Evolutionary conservation across 306 rosid species (phyloP).

Genomic region (Cotoneaster glaucophyllus): DNA sequence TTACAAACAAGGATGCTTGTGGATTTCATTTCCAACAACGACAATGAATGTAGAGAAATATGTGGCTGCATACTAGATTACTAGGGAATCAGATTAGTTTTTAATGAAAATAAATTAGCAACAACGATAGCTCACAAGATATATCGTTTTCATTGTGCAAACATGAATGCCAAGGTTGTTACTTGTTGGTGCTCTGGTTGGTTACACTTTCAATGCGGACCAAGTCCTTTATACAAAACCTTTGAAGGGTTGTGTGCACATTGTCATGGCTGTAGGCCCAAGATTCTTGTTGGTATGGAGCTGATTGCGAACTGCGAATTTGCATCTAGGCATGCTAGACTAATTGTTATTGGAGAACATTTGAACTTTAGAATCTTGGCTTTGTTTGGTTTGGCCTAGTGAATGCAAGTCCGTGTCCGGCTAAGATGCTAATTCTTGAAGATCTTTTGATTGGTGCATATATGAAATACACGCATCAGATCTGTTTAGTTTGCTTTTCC

Average conservation of each 20-base stretch:
- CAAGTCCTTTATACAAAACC: neutral
- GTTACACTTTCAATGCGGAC: neutral
- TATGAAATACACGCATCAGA: neutral
- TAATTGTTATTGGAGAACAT: neutral
- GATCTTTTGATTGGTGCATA: neutral
- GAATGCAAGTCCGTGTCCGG: neutral
- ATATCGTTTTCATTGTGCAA: neutral
- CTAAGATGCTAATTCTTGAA: neutral
- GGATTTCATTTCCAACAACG: neutral
- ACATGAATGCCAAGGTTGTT: neutral
- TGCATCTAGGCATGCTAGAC: neutral
- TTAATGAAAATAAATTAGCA: neutral
- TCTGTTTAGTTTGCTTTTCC: conserved; percentile 8
- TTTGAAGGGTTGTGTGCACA: neutral
- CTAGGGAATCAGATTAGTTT: neutral
- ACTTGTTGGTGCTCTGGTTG: neutral
- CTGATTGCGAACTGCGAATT: neutral
- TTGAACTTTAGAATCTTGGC: neutral
- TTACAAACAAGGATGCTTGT: neutral
- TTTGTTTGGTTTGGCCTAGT: neutral
- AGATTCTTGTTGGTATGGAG: neutral
- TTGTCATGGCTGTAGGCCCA: neutral
- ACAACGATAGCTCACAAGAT: neutral
- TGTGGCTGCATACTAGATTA: neutral
- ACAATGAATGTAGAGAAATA: neutral